Base-by-base conservation (phyloP, 192 early-diverging fungal genomes). In the Mortierella hygrophila region DNA sequence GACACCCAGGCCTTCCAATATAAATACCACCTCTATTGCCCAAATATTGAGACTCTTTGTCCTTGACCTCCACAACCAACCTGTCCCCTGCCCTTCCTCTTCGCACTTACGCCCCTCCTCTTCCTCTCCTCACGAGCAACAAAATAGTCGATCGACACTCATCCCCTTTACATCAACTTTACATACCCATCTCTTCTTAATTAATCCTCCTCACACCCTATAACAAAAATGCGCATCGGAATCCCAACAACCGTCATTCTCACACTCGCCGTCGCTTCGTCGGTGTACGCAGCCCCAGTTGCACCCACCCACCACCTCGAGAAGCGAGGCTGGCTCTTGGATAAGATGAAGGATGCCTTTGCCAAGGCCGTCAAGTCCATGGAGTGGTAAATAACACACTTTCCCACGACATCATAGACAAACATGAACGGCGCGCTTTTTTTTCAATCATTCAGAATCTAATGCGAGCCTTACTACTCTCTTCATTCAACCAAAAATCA, bases 271-370 rank as follows among this genome's bases (percentile, higher is more conserved):
- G 84, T 55, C 16, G 84, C 84, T 3, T 77, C 79, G 7, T 32
- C 84, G 1, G 76, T 86, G 52, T 86, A 81, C 32, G 84, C 84
- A 18, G 84, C 78, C 18, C 84, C 84, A 21, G 76, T 65, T 23
- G 35, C 72, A 3, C 75, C 79, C 11, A 44, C 46, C 4, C 40
- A n/a, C 29, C 70, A 80, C 10, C 40, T 86, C 11, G 84, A 86
- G 13, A 86, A 86, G 84, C 73, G 84, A 57, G 84, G 84, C 35
- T 57, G 63, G 37, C 65, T 81, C 41, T 26, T 77, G 8, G 84
- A 86, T 60, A 80, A 81, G 47, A 75, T 86, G 23, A 70, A 72
- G 21, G 79, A 76, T 0, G 32, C 81, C 21, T 86, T 86, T 60
- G 38, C 79, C 15, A 86, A 86, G 42, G 84, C 79, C 0, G 23